Conservation (phyloP, 805 yeast species). For the Maudiozyma turicensis region DNA sequence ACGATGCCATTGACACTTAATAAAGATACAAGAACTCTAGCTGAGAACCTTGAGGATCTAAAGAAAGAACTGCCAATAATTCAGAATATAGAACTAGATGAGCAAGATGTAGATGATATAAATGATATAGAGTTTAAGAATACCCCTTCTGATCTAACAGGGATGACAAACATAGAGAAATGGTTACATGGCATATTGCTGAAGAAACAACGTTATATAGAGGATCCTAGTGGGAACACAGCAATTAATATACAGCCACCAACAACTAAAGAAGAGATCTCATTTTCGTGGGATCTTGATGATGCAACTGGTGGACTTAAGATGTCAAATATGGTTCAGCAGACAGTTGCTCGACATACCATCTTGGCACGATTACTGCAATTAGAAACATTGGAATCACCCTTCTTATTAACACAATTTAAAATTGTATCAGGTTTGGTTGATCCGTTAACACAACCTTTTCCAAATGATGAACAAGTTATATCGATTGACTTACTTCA, state of each 20-base stretch:
- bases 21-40: background rate
- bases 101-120: background rate
- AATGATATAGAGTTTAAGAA: background rate
- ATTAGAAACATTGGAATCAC: constrained; percentile 9
- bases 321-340: constrained; percentile 15
- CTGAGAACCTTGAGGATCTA: background rate
- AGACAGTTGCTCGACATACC: constrained; percentile 19
- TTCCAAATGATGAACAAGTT: constrained; percentile 42
- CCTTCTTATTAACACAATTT: constrained; percentile 18
- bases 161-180: background rate
- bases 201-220: background rate
- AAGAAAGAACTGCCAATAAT: background rate
- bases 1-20: background rate
- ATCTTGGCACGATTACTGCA: constrained; percentile 14
- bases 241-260: background rate
- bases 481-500: constrained; percentile 49
- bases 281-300: constrained; percentile 12
- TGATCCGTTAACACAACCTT: constrained; percentile 66
- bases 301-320: constrained; percentile 13
- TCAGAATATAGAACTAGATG: background rate
- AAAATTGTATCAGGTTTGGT: constrained; percentile 31
- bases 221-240: background rate
- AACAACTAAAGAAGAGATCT: background rate
- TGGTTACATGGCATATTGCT: background rate
- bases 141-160: background rate